Conservation (phyloP, 139 green algal species). For the Haematococcus lacustris region DNA sequence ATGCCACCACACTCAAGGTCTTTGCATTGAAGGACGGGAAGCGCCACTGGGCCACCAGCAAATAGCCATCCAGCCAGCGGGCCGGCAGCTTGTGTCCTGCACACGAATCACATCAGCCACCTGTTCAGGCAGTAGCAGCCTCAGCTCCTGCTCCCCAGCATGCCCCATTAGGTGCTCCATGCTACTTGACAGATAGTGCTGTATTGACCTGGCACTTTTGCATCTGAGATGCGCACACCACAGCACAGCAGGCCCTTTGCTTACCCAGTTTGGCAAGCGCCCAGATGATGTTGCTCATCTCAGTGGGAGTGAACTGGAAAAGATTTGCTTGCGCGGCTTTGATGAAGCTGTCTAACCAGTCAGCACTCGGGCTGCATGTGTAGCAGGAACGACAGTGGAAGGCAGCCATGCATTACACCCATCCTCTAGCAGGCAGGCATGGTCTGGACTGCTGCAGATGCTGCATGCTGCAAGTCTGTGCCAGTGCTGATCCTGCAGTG, state of each 20-base stretch:
- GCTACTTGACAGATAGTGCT: too few species aligned
- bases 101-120: too few species aligned
- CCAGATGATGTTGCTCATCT: conserved; percentile 41
- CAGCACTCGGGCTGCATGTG: conserved; percentile 20
- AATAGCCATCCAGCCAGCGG: conserved; percentile 32
- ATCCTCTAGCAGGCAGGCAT: not conserved
- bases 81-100: conserved; percentile 20
- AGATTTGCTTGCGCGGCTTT: conserved; percentile 23
- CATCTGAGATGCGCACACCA: too few species aligned
- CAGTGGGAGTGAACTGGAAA: conserved; percentile 33
- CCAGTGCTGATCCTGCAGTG: not conserved
- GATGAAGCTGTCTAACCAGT: conserved; percentile 20
- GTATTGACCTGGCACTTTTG: too few species aligned
- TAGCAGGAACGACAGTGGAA: conserved; percentile 44
- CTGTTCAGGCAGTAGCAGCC: too few species aligned
- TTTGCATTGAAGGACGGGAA: conserved; percentile 37
- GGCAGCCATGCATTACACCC: conserved; percentile 12
- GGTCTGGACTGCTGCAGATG: conserved; percentile 17
- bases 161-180: too few species aligned
- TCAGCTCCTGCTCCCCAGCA: too few species aligned
- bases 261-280: conserved; percentile 38
- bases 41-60: conserved; percentile 41
- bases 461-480: not conserved
- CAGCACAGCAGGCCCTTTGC: too few species aligned
- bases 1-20: conserved; percentile 33